Evolutionary conservation across 768 basidiomycete genomes (phyloP).

Genomic region (Lactifluus hygrophoroides): DNA sequence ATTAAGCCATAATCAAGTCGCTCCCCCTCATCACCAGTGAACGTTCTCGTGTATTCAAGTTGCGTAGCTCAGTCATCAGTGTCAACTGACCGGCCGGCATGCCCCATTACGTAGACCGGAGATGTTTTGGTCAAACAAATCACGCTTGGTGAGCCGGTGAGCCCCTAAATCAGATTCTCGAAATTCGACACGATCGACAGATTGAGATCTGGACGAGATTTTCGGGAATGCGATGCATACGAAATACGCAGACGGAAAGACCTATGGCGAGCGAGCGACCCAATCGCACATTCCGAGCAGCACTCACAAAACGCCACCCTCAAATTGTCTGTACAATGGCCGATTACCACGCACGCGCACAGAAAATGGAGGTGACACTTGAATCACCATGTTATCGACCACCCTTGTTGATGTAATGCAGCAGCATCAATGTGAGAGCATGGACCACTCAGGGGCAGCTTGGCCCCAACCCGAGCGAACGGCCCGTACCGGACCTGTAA

Average conservation of each 20-base stretch:
- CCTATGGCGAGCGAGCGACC: not conserved
- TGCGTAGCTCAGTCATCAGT: not conserved
- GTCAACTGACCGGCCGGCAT: constrained; percentile 4
- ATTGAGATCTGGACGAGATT: constrained; percentile 8
- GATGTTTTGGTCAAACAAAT: not conserved
- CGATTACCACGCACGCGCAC: not conserved
- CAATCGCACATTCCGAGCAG: not conserved
- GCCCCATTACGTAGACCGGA: not conserved
- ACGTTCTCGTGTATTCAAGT: not conserved
- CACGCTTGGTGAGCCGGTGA: not conserved
- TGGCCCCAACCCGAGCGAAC: not conserved
- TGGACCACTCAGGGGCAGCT: constrained; percentile 5
- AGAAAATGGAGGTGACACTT: not conserved
- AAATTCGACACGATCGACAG: not conserved
- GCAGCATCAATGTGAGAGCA: not conserved
- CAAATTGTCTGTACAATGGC: not conserved
- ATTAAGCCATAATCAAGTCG: not conserved
- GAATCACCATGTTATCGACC: not conserved
- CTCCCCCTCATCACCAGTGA: not conserved
- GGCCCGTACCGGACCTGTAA: constrained; percentile 12
- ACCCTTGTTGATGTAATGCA: not conserved
- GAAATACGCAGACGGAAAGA: not conserved
- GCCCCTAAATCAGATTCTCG: constrained; percentile 9
- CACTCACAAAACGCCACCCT: not conserved
- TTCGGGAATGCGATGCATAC: not conserved